Evolutionary conservation across 2,329 filamentous ascomycete genomes (phyloP), one percentile per base, ranked within the genome.

Genomic region (Pseudopyrenochaeta lycopersici): DNA sequence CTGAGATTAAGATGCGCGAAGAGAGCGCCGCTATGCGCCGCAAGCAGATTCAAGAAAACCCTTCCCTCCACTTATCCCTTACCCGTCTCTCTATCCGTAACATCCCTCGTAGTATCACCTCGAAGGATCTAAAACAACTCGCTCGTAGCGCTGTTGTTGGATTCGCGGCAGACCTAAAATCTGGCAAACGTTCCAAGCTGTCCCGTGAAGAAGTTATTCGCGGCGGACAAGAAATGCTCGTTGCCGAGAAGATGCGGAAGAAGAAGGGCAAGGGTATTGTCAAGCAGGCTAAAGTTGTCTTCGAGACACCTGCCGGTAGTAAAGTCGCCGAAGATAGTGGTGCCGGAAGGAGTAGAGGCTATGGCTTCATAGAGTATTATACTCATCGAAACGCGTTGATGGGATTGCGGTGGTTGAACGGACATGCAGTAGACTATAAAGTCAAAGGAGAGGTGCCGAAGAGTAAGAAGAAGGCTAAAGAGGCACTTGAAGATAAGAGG

Each of bases 311-410:
- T 31, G 88, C 95, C 64, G 95, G 95, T 40, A 87, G 87, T 68
- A 98, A 97, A 79, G 87, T 97, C 12, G 78, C 84, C 7, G 92
- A 96, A 77, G 83, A 85, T 38, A 87, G 82, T 45, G 92, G 90
- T 7, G 92, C 88, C 6, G 93, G 93, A 41, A 86, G 90, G 72
- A 95, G 90, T 73, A 86, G 94, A 73, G 95, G 95, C 4, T 99
- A 99, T 74, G 95, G 96, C 11, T 99, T 99, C 80, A 90, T 99
- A 63, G 95, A 99, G 78, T 99, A 97, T 77, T 90, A 88, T 61
- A 95, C 91, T 27, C 95, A 99, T 72, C 89, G 95, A 44, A 94
- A 90, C 82, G 95, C 95, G 12, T 83, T 99, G 33, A 98, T 98
- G 91, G 95, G 92, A 20, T 81, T 99, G 58, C 85, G 95, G 41